These are phyloP conservation scores for Jimgerdemannia lactiflua DNA, from an alignment of 192 early-diverging fungal species.

Conservation along the genomic window DNA sequence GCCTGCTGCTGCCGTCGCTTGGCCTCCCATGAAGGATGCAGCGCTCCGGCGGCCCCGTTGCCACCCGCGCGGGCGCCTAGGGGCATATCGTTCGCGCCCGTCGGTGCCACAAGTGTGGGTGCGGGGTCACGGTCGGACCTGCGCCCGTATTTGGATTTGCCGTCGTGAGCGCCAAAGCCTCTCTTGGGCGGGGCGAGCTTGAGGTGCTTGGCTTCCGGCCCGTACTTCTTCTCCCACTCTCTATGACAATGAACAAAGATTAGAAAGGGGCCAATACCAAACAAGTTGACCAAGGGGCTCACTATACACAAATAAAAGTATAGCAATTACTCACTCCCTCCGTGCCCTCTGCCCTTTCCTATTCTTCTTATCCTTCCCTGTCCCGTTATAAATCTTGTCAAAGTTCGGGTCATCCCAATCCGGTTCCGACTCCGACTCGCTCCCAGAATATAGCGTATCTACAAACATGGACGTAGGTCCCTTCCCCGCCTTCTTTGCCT, in stretches of 20 bases:
- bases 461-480: slow-evolving; percentile 6
- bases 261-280: background rate
- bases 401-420: slow-evolving; percentile 27
- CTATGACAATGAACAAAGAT: slow-evolving; percentile 1
- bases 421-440: slow-evolving; percentile 5
- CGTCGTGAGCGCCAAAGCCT: background rate
- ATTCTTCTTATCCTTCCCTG: slow-evolving; percentile 18
- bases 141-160: background rate
- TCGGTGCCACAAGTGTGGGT: background rate
- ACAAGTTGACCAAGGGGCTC: background rate
- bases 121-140: too few relatives aligned
- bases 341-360: slow-evolving; percentile 24
- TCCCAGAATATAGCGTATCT: slow-evolving; percentile 5
- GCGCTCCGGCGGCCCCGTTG: background rate
- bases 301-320: background rate
- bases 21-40: slow-evolving; percentile 35
- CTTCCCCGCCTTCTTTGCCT: background rate
- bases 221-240: slow-evolving; percentile 30
- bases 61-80: background rate
- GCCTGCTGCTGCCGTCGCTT: slow-evolving; percentile 31
- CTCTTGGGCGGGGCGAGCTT: background rate
- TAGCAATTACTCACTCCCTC: slow-evolving; percentile 25
- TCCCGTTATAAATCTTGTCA: slow-evolving; percentile 29
- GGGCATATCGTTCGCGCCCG: background rate
- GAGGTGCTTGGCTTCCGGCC: slow-evolving; percentile 29